Conservation (phyloP, 1,284 basidiomycete species). For the Cutaneotrichosporon mucoides region DNA sequence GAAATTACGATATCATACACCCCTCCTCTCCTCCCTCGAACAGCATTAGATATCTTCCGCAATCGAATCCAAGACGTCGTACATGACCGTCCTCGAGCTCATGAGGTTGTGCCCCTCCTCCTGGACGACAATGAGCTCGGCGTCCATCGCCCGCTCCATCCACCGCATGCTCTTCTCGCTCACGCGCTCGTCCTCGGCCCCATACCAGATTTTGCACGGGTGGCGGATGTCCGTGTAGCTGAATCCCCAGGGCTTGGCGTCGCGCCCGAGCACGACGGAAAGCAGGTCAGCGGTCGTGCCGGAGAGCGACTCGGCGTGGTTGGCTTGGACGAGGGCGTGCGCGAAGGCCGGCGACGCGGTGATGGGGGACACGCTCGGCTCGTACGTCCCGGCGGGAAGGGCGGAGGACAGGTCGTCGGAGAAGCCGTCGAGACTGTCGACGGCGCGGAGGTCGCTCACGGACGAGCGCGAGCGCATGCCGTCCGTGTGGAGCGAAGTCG, state of each 20-base stretch:
- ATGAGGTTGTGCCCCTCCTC: conserved; percentile 88
- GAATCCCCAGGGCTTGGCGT: conserved; percentile 53
- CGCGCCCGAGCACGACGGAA: conserved; percentile 76
- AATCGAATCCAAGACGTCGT: conserved; percentile 72
- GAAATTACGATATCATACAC: background rate
- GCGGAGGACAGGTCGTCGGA: conserved; percentile 4
- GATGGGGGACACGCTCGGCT: background rate
- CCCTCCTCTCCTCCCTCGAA: background rate
- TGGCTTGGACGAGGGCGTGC: conserved; percentile 81
- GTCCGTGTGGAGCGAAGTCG: conserved; percentile 12
- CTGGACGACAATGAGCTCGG: conserved; percentile 72
- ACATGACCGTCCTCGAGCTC: conserved; percentile 80
- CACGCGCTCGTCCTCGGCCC: conserved; percentile 88
- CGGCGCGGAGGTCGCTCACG: background rate
- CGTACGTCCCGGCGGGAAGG: background rate
- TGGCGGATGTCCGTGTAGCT: conserved; percentile 63
- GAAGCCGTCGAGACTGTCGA: conserved; percentile 9
- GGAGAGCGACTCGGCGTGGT: conserved; percentile 85
- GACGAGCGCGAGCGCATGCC: conserved; percentile 8
- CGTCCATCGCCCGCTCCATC: conserved; percentile 83
- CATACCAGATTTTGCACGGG: conserved; percentile 85
- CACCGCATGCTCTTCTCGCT: conserved; percentile 79
- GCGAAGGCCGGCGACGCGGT: conserved; percentile 40
- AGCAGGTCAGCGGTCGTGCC: conserved; percentile 88
- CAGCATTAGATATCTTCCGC: conserved; percentile 33